Base-by-base conservation (phyloP, 2,329 filamentous ascomycete species). In the Penicillium glabrum region DNA sequence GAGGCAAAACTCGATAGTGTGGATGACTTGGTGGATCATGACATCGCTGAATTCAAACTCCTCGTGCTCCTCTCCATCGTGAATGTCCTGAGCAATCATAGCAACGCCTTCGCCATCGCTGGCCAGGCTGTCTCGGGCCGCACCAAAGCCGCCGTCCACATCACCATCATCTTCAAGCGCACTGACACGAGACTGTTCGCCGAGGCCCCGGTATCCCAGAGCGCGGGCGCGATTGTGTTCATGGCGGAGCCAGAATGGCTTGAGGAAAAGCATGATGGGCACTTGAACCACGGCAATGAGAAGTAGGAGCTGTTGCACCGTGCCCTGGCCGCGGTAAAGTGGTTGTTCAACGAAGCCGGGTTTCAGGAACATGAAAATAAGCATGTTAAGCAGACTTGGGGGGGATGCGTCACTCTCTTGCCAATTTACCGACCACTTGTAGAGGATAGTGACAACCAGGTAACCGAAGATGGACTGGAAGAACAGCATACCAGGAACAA, bases 381-480 rank as follows among this genome's bases (percentile, higher is more conserved):
- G 82, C 93, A 98, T 98, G 83, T 99, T 99, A 61, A 99, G 80
- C 58, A 99, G 82, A 69, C 92, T 91, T 2, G 96, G 95, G 1
- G 96, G 91, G 60, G 85, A 83, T 65, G 83, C 73, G 41, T 82
- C 86, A 43, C 82, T 83, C 11, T 82, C 86, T 47, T 79, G 78
- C 95, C 95, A 99, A 75, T 99, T 88, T 37, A 96, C 83, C 10
- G 85, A 89, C 95, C 96, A 99, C 79, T 99, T 99, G 83, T 96
- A 98, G 67, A 99, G 79, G 70, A 99, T 97, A 69, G 90, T 91
- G 70, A 97, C 81, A 47, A 96, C 90, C 19, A 99, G 85, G 72
- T 99, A 99, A 51, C 95, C 95, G 65, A 99, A 99, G 72, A 99
- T 99, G 62, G 91, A 87, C 80, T 99, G 96, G 86, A 99, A 98